A percentile compares a stretch with the other conserved stretches of the same genome.
These are phyloP conservation scores for Verticillium klebahnii DNA, from an alignment of 2,329 filamentous ascomycete genomes.

Conservation along the genomic window DNA sequence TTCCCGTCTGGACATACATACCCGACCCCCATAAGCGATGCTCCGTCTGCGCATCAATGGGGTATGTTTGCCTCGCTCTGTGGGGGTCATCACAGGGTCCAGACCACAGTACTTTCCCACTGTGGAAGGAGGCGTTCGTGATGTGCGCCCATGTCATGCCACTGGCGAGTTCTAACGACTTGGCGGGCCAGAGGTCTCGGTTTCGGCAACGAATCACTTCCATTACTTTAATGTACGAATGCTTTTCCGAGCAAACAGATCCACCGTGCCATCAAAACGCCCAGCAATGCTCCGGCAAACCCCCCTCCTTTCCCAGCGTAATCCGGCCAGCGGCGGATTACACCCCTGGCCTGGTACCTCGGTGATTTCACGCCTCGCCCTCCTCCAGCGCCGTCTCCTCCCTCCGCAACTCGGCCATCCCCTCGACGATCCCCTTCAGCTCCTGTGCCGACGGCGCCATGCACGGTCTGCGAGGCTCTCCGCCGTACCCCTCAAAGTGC, in stretches of 20 bases:
- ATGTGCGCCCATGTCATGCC: background rate
- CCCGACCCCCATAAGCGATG: background rate
- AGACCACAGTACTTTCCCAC: background rate
- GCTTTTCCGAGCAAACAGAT: background rate
- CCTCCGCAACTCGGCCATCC: conserved; percentile 28
- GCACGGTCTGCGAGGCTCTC: conserved; percentile 35
- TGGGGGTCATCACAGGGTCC: background rate
- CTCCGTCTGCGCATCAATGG: background rate
- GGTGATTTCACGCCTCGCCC: background rate
- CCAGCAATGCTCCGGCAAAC: background rate
- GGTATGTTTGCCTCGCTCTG: background rate
- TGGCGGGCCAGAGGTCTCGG: background rate
- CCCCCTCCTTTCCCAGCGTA: background rate
- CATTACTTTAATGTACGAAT: background rate
- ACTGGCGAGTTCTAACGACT: background rate
- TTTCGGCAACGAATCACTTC: background rate
- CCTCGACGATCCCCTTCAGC: conserved; percentile 26
- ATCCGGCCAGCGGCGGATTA: background rate
- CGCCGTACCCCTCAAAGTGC: conserved; percentile 32
- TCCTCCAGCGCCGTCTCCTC: conserved; percentile 27
- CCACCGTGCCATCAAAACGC: background rate
- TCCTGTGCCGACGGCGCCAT: conserved; percentile 25
- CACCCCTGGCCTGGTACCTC: background rate
- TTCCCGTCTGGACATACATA: background rate
- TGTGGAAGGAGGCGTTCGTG: background rate